A percentile compares a stretch with the other conserved stretches of the same genome.
Evolutionary conservation across 257 asterid genomes (phyloP).

Genomic region (Ilex asprella): DNA sequence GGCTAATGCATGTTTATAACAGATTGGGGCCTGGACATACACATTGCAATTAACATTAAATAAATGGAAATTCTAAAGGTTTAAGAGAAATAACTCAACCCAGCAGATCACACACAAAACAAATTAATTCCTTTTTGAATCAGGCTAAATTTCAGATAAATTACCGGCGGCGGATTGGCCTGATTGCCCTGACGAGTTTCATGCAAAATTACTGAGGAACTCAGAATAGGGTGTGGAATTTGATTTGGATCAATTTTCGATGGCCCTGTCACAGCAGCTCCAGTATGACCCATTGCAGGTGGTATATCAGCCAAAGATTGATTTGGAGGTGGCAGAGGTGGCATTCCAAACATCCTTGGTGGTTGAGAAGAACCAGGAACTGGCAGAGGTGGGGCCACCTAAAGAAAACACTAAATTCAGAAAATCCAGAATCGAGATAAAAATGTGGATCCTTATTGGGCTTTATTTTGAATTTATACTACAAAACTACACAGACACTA

Average conservation of each 20-base stretch:
- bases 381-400: slow-evolving; percentile 70
- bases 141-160: slow-evolving; percentile 1
- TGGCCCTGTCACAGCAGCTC: slow-evolving; percentile 34
- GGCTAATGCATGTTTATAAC: neutral
- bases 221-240: slow-evolving; percentile 82
- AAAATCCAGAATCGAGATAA: slow-evolving; percentile 10
- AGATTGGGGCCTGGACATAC: too few species aligned
- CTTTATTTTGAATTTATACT: neutral
- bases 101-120: slow-evolving; percentile 5
- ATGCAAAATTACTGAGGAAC: slow-evolving; percentile 58
- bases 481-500: neutral
- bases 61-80: too few species aligned
- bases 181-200: slow-evolving; percentile 97
- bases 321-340: slow-evolving; percentile 57
- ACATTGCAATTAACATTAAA: too few species aligned
- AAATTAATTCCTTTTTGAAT: neutral
- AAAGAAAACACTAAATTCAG: slow-evolving; percentile 19
- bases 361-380: slow-evolving; percentile 59
- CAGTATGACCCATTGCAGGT: slow-evolving; percentile 18
- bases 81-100: slow-evolving; percentile 9
- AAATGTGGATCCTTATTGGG: neutral
- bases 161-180: slow-evolving; percentile 99
- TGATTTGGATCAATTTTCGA: slow-evolving; percentile 95
- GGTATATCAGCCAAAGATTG: slow-evolving; percentile 58
- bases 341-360: slow-evolving; percentile 70